Percentiles rank a stretch among this genome's conserved stretches.
These are phyloP conservation scores for Exophiala phaeomuriformis DNA, from an alignment of 2,329 filamentous ascomycete species.

Conservation along the genomic window DNA sequence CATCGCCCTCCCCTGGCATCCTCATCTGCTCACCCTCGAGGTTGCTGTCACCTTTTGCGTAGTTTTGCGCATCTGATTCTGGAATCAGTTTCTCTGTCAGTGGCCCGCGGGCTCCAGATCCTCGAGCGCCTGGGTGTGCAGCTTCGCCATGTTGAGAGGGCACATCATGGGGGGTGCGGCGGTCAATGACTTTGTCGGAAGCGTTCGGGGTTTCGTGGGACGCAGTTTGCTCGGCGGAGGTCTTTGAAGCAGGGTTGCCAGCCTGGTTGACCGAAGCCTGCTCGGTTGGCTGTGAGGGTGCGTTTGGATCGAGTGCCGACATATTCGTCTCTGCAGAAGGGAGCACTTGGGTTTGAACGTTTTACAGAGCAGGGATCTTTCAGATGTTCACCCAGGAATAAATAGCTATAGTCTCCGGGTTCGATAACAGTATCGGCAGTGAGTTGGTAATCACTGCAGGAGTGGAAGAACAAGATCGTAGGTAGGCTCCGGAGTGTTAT, in stretches of 20 bases:
- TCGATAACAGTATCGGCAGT: too few species aligned
- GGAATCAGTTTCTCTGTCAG: conserved; percentile 21
- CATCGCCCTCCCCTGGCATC: conserved; percentile 28
- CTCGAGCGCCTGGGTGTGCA: conserved; percentile 24
- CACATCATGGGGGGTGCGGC: conserved; percentile 26
- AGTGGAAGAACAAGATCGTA: too few species aligned
- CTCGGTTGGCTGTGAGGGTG: conserved; percentile 28
- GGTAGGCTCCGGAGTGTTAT: too few species aligned
- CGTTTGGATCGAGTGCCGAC: conserved; percentile 27
- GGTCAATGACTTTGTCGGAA: conserved; percentile 21
- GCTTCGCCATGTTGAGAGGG: conserved; percentile 24
- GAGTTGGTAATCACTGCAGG: too few species aligned
- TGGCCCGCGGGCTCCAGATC: conserved; percentile 22
- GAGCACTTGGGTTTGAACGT: background rate
- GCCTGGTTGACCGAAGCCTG: conserved; percentile 28
- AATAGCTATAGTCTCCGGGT: too few species aligned
- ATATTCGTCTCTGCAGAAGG: conserved; percentile 5
- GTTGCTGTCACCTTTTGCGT: conserved; percentile 20
- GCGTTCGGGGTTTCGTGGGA: conserved; percentile 19
- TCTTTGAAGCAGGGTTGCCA: conserved; percentile 28
- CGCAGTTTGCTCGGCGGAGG: conserved; percentile 21
- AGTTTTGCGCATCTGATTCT: conserved; percentile 18
- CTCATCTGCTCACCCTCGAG: conserved; percentile 32
- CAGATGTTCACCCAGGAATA: background rate
- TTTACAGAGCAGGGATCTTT: background rate